phyloP scores from a whole-genome alignment of 2,329 filamentous ascomycete genomes.

The Zymoseptoria tritici region DNA sequence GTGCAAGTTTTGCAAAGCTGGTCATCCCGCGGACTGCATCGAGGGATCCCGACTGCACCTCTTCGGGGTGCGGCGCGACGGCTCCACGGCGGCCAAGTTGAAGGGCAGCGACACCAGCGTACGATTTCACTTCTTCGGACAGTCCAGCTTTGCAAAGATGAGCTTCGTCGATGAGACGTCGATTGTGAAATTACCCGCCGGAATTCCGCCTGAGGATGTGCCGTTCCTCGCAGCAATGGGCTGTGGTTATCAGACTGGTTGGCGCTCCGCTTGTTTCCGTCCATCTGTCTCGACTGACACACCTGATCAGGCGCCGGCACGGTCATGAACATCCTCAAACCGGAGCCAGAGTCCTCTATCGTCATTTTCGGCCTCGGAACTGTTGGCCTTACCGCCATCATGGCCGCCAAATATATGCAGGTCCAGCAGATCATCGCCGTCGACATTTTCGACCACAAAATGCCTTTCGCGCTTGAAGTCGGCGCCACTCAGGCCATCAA shows the following conservation, averaged over 20 bases:
- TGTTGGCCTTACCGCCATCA: slow-evolving; percentile 16
- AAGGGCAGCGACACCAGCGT: slow-evolving; percentile 10
- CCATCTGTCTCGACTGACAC: neutral
- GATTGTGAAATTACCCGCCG: slow-evolving; percentile 10
- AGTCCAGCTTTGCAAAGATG: slow-evolving; percentile 8
- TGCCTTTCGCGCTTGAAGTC: slow-evolving; percentile 12
- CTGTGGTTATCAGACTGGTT: slow-evolving; percentile 17
- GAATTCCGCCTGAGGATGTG: slow-evolving; percentile 5
- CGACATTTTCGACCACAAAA: slow-evolving; percentile 15
- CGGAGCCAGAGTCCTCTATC: slow-evolving; percentile 7
- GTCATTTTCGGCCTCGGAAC: slow-evolving; percentile 16
- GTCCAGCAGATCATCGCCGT: slow-evolving; percentile 18
- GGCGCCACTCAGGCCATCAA: slow-evolving; percentile 15
- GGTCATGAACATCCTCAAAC: slow-evolving; percentile 15
- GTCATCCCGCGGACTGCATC: slow-evolving; percentile 12
- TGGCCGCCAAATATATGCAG: slow-evolving; percentile 15
- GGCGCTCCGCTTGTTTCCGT: neutral
- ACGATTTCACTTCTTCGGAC: slow-evolving; percentile 15
- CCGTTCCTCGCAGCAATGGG: slow-evolving; percentile 13
- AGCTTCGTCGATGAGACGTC: slow-evolving; percentile 14
- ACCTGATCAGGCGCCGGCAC: slow-evolving; percentile 9
- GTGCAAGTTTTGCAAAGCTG: slow-evolving; percentile 11
- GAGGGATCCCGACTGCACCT: slow-evolving; percentile 10
- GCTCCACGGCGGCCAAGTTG: slow-evolving; percentile 7
- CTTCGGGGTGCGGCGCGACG: slow-evolving; percentile 9